Evolutionary conservation across 257 asterid species (phyloP).

Genomic region (Thymus mandschuricus): DNA sequence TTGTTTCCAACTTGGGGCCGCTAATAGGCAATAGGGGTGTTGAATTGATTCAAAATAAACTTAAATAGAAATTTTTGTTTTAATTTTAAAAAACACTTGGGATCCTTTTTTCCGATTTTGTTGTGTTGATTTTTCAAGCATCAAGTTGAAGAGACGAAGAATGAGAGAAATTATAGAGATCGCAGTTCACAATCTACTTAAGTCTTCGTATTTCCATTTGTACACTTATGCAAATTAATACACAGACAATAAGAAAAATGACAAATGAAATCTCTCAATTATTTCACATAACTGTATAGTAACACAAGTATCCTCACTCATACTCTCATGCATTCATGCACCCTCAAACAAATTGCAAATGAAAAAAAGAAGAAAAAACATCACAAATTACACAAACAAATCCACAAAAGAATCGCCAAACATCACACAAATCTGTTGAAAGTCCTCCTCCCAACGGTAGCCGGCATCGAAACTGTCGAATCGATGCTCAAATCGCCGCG

Average conservation of each 20-base stretch:
- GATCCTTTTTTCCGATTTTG: too few species aligned
- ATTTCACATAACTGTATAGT: conserved; percentile 40
- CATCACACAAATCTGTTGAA: conserved; percentile 89
- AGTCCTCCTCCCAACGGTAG: conserved; percentile 71
- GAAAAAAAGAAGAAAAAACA: background rate
- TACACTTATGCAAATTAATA: too few species aligned
- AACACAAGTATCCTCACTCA: conserved; percentile 27
- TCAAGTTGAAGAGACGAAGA: too few species aligned
- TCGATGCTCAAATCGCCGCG: conserved; percentile 62
- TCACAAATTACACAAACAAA: conserved; percentile 31
- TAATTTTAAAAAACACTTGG: too few species aligned
- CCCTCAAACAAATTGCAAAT: conserved; percentile 19
- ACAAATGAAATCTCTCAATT: conserved; percentile 32
- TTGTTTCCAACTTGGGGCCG: too few species aligned
- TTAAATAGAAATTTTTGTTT: too few species aligned
- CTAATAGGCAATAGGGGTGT: too few species aligned
- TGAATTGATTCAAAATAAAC: too few species aligned
- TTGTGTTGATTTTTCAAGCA: too few species aligned
- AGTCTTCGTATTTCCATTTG: too few species aligned
- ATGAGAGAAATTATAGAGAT: too few species aligned
- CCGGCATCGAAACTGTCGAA: conserved; percentile 82
- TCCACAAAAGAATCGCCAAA: background rate
- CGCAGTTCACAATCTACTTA: too few species aligned
- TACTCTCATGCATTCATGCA: conserved; percentile 40
- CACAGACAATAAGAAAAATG: background rate